Conservation (phyloP, 305 asterid genomes). For the Rubia balearica region DNA sequence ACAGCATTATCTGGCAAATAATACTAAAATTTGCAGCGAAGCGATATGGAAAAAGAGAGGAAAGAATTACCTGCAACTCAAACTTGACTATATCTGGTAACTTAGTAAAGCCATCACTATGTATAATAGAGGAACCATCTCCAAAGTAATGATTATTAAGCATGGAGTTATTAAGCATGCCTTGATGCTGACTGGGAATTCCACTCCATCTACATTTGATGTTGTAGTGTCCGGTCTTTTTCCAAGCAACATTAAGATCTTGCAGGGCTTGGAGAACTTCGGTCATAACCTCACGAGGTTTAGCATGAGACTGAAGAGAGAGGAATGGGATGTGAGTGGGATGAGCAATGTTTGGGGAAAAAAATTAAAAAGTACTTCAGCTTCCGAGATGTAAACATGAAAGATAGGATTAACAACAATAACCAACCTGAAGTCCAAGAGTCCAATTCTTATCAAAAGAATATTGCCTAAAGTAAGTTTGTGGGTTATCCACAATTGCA, state of each 20-base stretch:
- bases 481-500: constrained; percentile 55
- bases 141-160: constrained; percentile 39
- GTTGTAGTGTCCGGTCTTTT: constrained; percentile 85
- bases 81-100: constrained; percentile 63
- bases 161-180: constrained; percentile 40
- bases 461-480: constrained; percentile 53
- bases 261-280: constrained; percentile 90
- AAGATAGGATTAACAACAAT: neutral
- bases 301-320: constrained; percentile 70
- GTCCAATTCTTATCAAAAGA: constrained; percentile 87
- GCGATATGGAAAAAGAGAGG: neutral
- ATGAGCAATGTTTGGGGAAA: neutral
- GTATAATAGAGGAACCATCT: constrained; percentile 53
- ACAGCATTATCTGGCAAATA: neutral
- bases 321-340: neutral
- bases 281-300: constrained; percentile 88
- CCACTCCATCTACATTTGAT: constrained; percentile 86
- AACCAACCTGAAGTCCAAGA: constrained; percentile 93
- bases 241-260: constrained; percentile 78
- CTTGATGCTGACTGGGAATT: constrained; percentile 40
- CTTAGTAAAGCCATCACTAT: constrained; percentile 36
- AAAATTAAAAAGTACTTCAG: neutral
- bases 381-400: constrained; percentile 11
- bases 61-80: constrained; percentile 71
- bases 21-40: neutral